phyloP scores from a whole-genome alignment of 345 rosid genomes.

The Abelmoschus esculentus region DNA sequence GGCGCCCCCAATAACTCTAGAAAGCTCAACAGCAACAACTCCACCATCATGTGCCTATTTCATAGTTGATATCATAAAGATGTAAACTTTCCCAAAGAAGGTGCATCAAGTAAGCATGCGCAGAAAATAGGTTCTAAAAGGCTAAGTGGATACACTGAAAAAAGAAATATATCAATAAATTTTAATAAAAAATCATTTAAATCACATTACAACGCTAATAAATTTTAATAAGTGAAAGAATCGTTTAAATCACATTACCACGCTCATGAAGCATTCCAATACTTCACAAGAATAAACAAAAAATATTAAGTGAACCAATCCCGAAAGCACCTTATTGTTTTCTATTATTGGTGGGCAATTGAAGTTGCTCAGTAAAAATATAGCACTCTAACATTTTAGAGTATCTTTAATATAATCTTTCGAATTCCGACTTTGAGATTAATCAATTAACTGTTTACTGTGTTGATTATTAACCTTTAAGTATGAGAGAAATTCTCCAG shows the following conservation, averaged over 20 bases:
- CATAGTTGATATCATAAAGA: slow-evolving; percentile 15
- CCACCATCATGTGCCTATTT: slow-evolving; percentile 99
- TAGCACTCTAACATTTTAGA: not conserved
- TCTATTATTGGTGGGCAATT: not conserved
- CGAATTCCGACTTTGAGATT: not conserved
- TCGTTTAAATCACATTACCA: too few relatives aligned
- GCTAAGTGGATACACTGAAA: not conserved
- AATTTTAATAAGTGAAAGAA: too few relatives aligned
- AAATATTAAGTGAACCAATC: not conserved
- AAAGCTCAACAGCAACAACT: slow-evolving; percentile 86
- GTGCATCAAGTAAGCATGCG: not conserved
- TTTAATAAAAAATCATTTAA: not conserved
- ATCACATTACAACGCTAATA: too few relatives aligned
- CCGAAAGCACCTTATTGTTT: not conserved
- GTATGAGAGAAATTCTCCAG: not conserved
- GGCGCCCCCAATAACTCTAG: slow-evolving; percentile 91
- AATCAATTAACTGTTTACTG: not conserved
- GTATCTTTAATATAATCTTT: not conserved
- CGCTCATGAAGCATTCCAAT: not conserved
- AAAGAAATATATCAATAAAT: not conserved
- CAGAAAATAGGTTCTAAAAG: not conserved
- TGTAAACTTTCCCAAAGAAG: not conserved
- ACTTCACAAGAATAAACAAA: not conserved
- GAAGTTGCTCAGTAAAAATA: not conserved
- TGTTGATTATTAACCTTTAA: not conserved